These are phyloP conservation scores for Suillus tomentosus DNA, from an alignment of 768 basidiomycete species.

Conservation along the genomic window DNA sequence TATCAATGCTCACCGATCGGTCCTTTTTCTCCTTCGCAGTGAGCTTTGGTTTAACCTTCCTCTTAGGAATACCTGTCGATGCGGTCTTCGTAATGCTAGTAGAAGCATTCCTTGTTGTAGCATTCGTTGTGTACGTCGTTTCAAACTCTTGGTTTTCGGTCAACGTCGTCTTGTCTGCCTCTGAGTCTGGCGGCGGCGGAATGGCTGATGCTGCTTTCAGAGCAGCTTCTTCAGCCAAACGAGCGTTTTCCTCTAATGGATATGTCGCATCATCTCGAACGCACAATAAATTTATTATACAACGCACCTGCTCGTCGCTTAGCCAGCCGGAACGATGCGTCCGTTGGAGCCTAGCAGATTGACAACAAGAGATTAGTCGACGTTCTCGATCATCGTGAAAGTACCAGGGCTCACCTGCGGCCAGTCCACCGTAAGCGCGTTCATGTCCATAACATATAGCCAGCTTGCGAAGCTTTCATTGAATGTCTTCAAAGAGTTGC, in stretches of 20 bases:
- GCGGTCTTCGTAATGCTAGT: slow-evolving; percentile 47
- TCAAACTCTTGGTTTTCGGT: slow-evolving; percentile 32
- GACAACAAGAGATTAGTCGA: not conserved
- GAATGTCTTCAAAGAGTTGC: slow-evolving; percentile 77
- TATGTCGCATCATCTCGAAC: not conserved
- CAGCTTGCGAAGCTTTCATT: slow-evolving; percentile 94
- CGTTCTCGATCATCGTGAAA: slow-evolving; percentile 2
- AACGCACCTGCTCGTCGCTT: slow-evolving; percentile 59
- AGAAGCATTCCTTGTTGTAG: slow-evolving; percentile 25
- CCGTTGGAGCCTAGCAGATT: slow-evolving; percentile 53
- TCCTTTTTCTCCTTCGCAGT: slow-evolving; percentile 85
- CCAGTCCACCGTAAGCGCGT: slow-evolving; percentile 93
- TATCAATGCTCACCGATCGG: slow-evolving; percentile 52
- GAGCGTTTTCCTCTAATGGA: slow-evolving; percentile 57
- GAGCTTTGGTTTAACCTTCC: slow-evolving; percentile 67
- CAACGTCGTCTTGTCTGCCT: slow-evolving; percentile 32
- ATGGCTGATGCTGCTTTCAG: slow-evolving; percentile 37
- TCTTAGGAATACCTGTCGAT: slow-evolving; percentile 41
- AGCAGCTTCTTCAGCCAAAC: slow-evolving; percentile 52
- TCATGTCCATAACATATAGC: slow-evolving; percentile 93
- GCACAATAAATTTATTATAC: not conserved
- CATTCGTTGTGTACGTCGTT: slow-evolving; percentile 37
- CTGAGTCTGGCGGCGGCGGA: slow-evolving; percentile 30
- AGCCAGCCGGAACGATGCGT: slow-evolving; percentile 60
- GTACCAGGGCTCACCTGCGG: slow-evolving; percentile 56